Conservation (phyloP, 1,284 basidiomycete genomes). For the Moesziomyces antarcticus region DNA sequence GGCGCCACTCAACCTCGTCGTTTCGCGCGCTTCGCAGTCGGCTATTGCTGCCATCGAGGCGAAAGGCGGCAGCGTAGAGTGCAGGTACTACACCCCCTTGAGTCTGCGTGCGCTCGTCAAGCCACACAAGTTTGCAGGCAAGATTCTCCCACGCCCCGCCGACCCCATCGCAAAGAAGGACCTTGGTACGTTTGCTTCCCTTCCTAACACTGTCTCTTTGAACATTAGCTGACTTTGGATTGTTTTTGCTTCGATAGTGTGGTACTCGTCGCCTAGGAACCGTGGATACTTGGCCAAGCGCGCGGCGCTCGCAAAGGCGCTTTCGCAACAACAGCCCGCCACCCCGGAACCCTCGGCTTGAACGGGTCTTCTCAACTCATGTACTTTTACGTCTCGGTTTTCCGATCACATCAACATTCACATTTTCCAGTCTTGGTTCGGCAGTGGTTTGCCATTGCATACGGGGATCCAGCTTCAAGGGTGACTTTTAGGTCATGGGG, state of each 20-base stretch:
- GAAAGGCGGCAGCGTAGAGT: constrained; percentile 84
- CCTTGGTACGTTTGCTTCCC: constrained; percentile 32
- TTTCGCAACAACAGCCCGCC: constrained; percentile 9
- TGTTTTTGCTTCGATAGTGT: constrained; percentile 29
- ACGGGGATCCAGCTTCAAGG: not conserved
- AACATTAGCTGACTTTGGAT: not conserved
- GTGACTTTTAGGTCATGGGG: constrained; percentile 48
- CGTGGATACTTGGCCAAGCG: constrained; percentile 56
- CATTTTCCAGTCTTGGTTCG: not conserved
- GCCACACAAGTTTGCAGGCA: constrained; percentile 67
- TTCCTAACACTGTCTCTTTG: no score
- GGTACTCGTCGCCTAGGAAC: constrained; percentile 52
- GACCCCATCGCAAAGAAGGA: constrained; percentile 62
- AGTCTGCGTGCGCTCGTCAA: constrained; percentile 84
- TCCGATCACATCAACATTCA: constrained; percentile 2
- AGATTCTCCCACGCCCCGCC: constrained; percentile 51
- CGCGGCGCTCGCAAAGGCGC: constrained; percentile 20
- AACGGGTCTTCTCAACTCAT: not conserved
- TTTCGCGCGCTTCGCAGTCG: constrained; percentile 85
- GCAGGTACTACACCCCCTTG: constrained; percentile 90
- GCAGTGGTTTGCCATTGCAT: not conserved
- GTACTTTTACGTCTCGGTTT: constrained; percentile 14
- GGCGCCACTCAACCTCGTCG: constrained; percentile 81
- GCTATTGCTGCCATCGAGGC: constrained; percentile 87
- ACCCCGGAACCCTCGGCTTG: no score